Percentiles rank a stretch among this genome's conserved stretches.
Evolutionary conservation across 2,329 filamentous ascomycete genomes (phyloP).

Genomic region (Sporothrix dimorphospora): DNA sequence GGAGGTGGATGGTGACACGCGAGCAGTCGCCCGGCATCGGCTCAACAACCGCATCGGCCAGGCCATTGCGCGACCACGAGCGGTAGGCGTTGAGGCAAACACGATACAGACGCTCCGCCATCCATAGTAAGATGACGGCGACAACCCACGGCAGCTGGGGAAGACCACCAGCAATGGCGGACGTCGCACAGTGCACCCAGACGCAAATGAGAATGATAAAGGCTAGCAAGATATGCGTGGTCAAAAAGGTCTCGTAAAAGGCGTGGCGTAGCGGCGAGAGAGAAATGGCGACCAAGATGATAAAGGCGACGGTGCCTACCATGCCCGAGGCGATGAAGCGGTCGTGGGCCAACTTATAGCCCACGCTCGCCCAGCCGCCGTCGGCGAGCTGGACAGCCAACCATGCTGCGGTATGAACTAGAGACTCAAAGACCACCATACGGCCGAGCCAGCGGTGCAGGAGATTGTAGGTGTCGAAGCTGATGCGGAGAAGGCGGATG

Average conservation of each 20-base stretch:
- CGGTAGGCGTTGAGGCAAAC: constrained; percentile 65
- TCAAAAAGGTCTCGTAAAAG: constrained; percentile 96
- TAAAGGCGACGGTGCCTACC: constrained; percentile 62
- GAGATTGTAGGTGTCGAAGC: constrained; percentile 96
- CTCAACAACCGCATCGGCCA: constrained; percentile 68
- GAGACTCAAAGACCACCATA: constrained; percentile 68
- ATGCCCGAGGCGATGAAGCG: constrained; percentile 64
- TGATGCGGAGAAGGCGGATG: constrained; percentile 78
- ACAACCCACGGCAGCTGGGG: constrained; percentile 76
- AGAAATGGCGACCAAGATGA: constrained; percentile 69
- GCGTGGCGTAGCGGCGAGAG: constrained; percentile 84
- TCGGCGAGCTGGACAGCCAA: constrained; percentile 69
- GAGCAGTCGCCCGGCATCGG: constrained; percentile 70
- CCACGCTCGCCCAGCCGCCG: constrained; percentile 63
- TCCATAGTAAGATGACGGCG: constrained; percentile 76
- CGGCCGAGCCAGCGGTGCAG: constrained; percentile 83
- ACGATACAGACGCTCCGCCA: constrained; percentile 63
- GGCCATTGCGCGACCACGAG: constrained; percentile 64
- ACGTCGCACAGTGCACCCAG: constrained; percentile 75
- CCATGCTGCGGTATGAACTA: constrained; percentile 75
- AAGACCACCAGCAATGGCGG: constrained; percentile 65
- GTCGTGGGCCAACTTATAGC: constrained; percentile 56
- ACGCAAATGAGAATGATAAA: constrained; percentile 69
- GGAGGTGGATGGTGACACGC: constrained; percentile 70
- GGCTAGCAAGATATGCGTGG: constrained; percentile 78